Base-by-base conservation (phyloP, 1,284 basidiomycete species). In the Vanrija humicola region DNA sequence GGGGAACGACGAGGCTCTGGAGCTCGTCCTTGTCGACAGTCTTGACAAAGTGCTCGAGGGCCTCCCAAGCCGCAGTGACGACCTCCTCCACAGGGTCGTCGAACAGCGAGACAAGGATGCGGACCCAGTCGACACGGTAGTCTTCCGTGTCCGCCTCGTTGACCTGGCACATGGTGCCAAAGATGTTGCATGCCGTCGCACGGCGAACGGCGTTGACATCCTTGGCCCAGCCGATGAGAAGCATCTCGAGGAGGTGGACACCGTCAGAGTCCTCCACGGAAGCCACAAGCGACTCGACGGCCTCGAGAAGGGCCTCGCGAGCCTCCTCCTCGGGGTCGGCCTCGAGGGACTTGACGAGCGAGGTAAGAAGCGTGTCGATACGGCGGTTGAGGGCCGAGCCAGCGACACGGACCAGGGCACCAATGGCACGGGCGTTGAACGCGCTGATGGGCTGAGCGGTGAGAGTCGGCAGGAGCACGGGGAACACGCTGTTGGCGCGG, bases 381-480 rank as follows among this genome's bases (percentile, higher is more conserved):
- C 91, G 84, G 67, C 85, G 85, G 79, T 89, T 95, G 58, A 98
- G 80, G 0, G 95, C 90, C 46, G 82, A 82, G 8, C 95, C 95
- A 39, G 96, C 95, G 7, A 98, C 95, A 5, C 89, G 89, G 16
- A 98, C 92, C 42, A 98, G 82, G 0, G 91, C 87, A 3, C 87
- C 87, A 12, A 98, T 79, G 4, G 95, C 95, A 18, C 87, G 85
- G n/a, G 90, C 91, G 70, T 98, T 98, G 85, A 97, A 97, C 3
- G 88, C 85, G 3, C 90, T 87, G 83, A 98, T 94, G 0, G 95
- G 95, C 38, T 84, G 84, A 6, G 87, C 84, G 39, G 90, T 93
- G 60, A 98, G 82, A 6, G 93, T 94, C 0, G 95, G 96, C 49
- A 98, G 90, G 52, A 98, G 80, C n/a, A 96, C 89, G 0, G 96